Conservation (phyloP, 495 filamentous ascomycete genomes). For the Penicillium daleae region DNA sequence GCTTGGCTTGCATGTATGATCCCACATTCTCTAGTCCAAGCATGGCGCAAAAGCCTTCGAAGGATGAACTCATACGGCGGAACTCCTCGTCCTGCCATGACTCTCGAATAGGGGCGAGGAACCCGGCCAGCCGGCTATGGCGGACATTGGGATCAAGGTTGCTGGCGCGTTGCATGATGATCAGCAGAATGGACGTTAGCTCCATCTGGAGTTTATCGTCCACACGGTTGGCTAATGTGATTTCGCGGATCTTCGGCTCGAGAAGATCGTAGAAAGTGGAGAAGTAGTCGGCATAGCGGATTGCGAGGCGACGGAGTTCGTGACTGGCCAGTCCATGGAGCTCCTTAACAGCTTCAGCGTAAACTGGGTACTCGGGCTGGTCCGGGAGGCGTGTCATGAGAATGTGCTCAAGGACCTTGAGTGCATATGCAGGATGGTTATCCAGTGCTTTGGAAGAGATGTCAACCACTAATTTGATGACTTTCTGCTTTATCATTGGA, state of each 20-base stretch:
- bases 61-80: slow-evolving; percentile 69
- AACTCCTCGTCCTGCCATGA: slow-evolving; percentile 79
- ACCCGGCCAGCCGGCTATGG: slow-evolving; percentile 65
- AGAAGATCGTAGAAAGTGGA: slow-evolving; percentile 85
- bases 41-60: slow-evolving; percentile 76
- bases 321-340: slow-evolving; percentile 79
- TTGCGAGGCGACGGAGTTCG: slow-evolving; percentile 85
- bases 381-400: slow-evolving; percentile 77
- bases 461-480: slow-evolving; percentile 81
- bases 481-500: slow-evolving; percentile 80
- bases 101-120: slow-evolving; percentile 76
- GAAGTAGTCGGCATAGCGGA: slow-evolving; percentile 87
- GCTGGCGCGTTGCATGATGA: slow-evolving; percentile 89
- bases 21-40: slow-evolving; percentile 79
- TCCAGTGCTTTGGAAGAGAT: slow-evolving; percentile 84
- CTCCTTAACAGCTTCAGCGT: slow-evolving; percentile 90
- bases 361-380: slow-evolving; percentile 66
- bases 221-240: slow-evolving; percentile 69
- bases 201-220: slow-evolving; percentile 77
- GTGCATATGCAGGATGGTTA: slow-evolving; percentile 74
- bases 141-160: slow-evolving; percentile 69
- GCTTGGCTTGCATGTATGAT: slow-evolving; percentile 72
- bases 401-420: slow-evolving; percentile 87
- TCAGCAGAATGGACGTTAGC: slow-evolving; percentile 76
- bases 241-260: slow-evolving; percentile 79